phyloP scores from a whole-genome alignment of 345 rosid genomes.

The Rhizophora mangle region DNA sequence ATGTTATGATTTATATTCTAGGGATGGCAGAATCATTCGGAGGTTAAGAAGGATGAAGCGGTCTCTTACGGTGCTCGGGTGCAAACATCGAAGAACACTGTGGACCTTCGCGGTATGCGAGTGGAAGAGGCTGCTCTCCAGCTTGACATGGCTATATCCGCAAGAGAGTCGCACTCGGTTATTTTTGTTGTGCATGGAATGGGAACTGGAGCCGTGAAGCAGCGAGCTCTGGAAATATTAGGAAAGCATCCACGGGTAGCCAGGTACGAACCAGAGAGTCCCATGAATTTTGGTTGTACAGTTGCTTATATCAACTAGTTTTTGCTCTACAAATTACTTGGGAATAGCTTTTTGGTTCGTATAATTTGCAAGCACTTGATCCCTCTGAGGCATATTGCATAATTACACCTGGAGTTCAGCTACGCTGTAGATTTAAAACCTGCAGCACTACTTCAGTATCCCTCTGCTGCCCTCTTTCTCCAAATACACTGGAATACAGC shows the following conservation, averaged over 20 bases:
- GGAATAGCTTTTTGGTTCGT: no score
- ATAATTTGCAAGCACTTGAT: no score
- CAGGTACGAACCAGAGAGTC: conserved; percentile 68
- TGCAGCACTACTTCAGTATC: no score
- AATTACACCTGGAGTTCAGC: no score
- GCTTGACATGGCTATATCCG: conserved; percentile 59
- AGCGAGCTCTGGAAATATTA: conserved; percentile 54
- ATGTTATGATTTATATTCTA: conserved; percentile 10
- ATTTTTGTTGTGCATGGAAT: conserved; percentile 78
- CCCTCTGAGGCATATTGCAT: no score
- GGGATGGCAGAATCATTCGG: conserved; percentile 28
- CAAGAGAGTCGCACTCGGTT: conserved; percentile 45
- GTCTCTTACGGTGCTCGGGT: conserved; percentile 41
- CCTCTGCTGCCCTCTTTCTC: no score
- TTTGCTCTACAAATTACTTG: no score
- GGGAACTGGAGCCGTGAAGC: conserved; percentile 75
- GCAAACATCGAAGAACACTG: conserved; percentile 69
- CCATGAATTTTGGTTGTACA: conserved; percentile 82
- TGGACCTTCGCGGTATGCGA: conserved; percentile 81
- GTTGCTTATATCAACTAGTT: conserved; percentile 71
- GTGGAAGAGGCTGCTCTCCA: conserved; percentile 70
- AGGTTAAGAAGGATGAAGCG: conserved; percentile 27
- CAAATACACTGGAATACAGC: no score
- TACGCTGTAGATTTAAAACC: no score
- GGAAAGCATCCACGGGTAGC: conserved; percentile 54